phyloP scores from a whole-genome alignment of 2,329 filamentous ascomycete species.

The Alternaria consortialis region DNA sequence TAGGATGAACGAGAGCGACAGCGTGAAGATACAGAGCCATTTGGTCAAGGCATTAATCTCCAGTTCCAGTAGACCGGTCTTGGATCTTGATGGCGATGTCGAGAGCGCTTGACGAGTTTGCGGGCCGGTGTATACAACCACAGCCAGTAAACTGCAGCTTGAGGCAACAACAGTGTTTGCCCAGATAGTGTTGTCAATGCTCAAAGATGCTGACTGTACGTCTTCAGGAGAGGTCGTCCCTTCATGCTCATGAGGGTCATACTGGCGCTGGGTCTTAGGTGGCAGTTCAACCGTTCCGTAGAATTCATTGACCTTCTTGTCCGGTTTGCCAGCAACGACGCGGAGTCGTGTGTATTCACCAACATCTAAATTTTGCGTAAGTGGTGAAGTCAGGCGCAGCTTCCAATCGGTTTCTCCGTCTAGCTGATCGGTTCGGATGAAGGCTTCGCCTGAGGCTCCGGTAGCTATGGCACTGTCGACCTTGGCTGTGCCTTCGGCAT shows the following conservation, averaged over 20 bases:
- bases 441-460: conserved; percentile 79
- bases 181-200: conserved; percentile 98
- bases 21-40: conserved; percentile 88
- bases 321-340: conserved; percentile 87
- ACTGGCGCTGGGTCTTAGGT: conserved; percentile 60
- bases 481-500: conserved; percentile 25
- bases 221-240: conserved; percentile 23
- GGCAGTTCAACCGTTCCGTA: conserved; percentile 84
- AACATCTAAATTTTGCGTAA: conserved; percentile 80
- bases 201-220: conserved; percentile 73
- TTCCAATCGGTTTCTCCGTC: conserved; percentile 99
- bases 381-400: conserved; percentile 81
- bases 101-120: conserved; percentile 94
- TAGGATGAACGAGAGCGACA: conserved; percentile 84
- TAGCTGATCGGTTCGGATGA: conserved; percentile 95
- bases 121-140: conserved; percentile 92
- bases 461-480: conserved; percentile 28
- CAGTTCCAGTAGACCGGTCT: conserved; percentile 90
- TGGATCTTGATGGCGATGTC: conserved; percentile 89
- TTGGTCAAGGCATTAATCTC: conserved; percentile 98
- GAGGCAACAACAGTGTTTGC: conserved; percentile 97
- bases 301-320: conserved; percentile 95
- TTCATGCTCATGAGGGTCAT: conserved; percentile 54
- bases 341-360: conserved; percentile 72
- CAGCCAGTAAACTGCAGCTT: conserved; percentile 85